phyloP scores from a whole-genome alignment of 2,329 filamentous ascomycete genomes.

The Trichoderma endophyticum region DNA sequence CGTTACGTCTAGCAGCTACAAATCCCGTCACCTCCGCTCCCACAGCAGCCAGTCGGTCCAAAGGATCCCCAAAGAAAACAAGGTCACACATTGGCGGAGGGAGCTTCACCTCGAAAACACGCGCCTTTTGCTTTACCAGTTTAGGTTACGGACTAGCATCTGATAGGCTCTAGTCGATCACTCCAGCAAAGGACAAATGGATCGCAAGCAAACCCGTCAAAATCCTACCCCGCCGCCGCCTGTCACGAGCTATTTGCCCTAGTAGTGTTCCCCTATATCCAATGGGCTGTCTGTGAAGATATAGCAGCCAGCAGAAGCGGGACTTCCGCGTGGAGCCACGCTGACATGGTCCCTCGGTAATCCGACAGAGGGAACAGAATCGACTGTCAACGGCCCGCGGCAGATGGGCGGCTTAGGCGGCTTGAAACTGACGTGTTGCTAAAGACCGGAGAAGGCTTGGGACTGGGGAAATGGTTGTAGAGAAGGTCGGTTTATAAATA shows the following conservation, averaged over 20 bases:
- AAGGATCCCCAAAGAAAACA: not conserved
- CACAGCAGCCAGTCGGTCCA: not conserved
- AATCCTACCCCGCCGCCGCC: conserved; percentile 2
- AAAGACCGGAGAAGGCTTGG: not conserved
- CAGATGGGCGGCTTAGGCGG: not conserved
- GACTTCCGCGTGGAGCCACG: not conserved
- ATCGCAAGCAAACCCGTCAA: not conserved
- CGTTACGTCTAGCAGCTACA: not conserved
- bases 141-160: conserved; percentile 14
- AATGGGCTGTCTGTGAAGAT: not conserved
- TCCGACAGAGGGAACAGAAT: not conserved
- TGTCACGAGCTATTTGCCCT: not conserved
- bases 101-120: not conserved
- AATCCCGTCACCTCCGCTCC: not conserved
- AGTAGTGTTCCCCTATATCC: not conserved
- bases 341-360: conserved; percentile 8
- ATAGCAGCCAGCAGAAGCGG: not conserved
- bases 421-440: not conserved
- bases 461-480: not conserved
- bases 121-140: conserved; percentile 6
- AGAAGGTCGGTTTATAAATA: not conserved
- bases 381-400: not conserved
- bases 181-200: conserved; percentile 1
- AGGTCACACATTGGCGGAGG: not conserved
- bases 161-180: conserved; percentile 8